Evolutionary conservation across 2,329 filamentous ascomycete genomes (phyloP).

Genomic region (Capronia epimyces): DNA sequence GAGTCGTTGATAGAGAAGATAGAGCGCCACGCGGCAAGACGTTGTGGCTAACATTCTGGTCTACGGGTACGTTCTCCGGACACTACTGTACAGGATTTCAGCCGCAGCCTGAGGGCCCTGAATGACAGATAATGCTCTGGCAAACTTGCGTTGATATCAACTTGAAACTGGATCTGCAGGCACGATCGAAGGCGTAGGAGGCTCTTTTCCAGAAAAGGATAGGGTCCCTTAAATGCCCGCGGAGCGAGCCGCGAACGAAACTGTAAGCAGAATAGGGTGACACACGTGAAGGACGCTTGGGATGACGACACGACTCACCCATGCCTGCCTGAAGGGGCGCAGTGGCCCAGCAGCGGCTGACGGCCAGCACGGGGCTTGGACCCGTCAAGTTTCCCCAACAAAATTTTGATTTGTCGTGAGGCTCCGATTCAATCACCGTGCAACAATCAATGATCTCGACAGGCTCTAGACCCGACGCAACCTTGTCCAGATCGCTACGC

Average conservation of each 20-base stretch:
- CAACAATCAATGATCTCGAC: not conserved
- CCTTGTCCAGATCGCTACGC: not conserved
- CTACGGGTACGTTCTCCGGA: too few relatives aligned
- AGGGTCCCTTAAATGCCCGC: not conserved
- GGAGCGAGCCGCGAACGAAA: constrained; percentile 5
- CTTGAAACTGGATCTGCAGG: constrained; percentile 5
- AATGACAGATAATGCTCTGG: not conserved
- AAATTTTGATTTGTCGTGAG: constrained; percentile 14
- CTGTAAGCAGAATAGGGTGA: not conserved
- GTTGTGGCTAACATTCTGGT: too few relatives aligned
- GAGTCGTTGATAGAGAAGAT: not conserved
- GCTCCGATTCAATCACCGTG: not conserved
- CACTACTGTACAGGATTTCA: too few relatives aligned
- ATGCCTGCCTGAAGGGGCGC: not conserved
- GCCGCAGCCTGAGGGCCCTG: not conserved
- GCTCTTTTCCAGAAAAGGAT: not conserved
- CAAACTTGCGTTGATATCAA: not conserved
- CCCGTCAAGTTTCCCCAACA: constrained; percentile 22
- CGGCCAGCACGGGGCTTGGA: too few relatives aligned
- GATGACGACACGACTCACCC: not conserved
- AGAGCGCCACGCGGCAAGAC: not conserved
- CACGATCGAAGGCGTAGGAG: not conserved
- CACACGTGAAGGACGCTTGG: not conserved
- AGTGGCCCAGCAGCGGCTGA: too few relatives aligned
- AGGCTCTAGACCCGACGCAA: not conserved